These are phyloP conservation scores for Metarhizium sp. DNA, from an alignment of 2,329 filamentous ascomycete genomes.

Conservation along the genomic window DNA sequence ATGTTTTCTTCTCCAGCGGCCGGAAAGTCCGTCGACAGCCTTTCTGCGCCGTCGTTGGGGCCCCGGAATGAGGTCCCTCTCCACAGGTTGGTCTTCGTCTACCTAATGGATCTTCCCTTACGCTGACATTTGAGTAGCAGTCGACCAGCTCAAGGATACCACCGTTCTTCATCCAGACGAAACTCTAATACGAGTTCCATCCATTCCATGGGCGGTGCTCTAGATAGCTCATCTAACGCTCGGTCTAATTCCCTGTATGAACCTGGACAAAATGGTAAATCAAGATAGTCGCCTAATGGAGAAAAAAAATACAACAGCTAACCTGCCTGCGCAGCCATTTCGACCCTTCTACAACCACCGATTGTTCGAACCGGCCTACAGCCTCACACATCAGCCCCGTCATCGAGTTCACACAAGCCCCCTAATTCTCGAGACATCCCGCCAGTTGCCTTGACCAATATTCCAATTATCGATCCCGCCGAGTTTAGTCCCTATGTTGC, in stretches of 20 bases:
- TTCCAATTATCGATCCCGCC: constrained; percentile 67
- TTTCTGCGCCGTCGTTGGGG: constrained; percentile 43
- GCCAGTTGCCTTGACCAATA: constrained; percentile 82
- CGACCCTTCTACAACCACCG: constrained; percentile 82
- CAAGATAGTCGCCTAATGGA: not conserved
- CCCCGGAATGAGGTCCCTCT: constrained; percentile 48
- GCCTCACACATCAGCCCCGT: constrained; percentile 63
- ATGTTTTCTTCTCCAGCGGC: constrained; percentile 53
- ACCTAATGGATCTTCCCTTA: not conserved
- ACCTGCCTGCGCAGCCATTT: constrained; percentile 56
- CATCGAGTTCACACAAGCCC: constrained; percentile 65
- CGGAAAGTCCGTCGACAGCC: constrained; percentile 57
- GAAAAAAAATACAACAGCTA: not conserved
- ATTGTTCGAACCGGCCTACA: constrained; percentile 82
- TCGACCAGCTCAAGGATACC: constrained; percentile 34
- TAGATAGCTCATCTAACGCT: constrained; percentile 58
- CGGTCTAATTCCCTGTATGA: constrained; percentile 53
- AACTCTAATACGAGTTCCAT: constrained; percentile 83
- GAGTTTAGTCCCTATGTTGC: constrained; percentile 78
- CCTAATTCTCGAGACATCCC: constrained; percentile 87
- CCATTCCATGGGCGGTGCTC: constrained; percentile 73
- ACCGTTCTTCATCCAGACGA: constrained; percentile 49
- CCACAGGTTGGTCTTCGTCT: constrained; percentile 37
- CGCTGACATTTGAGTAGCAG: constrained; percentile 19
- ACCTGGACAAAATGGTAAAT: constrained; percentile 71